Evolutionary conservation across 2,329 filamentous ascomycete species (phyloP).

Genomic region (Byssochlamys sp.): DNA sequence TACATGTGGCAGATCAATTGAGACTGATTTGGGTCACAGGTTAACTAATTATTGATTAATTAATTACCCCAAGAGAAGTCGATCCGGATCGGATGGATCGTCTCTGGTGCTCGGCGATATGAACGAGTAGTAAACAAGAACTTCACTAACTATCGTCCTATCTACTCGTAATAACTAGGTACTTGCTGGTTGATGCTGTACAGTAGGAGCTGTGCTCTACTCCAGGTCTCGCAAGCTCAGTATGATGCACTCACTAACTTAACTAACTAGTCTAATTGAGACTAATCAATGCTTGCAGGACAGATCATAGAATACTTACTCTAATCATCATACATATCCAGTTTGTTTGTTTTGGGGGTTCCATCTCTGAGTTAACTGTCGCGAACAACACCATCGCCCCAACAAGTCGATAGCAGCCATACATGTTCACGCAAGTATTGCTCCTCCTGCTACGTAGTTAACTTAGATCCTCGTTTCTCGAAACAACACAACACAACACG

Average conservation of each 20-base stretch:
- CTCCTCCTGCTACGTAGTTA: too few relatives aligned
- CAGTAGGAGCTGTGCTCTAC: too few relatives aligned
- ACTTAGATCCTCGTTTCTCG: too few relatives aligned
- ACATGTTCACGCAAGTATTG: neutral
- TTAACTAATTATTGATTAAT: neutral
- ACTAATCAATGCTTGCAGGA: neutral
- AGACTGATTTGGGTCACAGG: neutral
- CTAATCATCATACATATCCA: neutral
- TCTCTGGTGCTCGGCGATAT: too few relatives aligned
- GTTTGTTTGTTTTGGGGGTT: neutral
- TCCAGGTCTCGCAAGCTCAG: too few relatives aligned
- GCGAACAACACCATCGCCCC: neutral
- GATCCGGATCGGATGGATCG: neutral
- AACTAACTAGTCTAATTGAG: neutral
- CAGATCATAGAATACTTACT: neutral
- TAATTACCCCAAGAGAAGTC: neutral
- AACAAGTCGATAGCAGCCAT: neutral
- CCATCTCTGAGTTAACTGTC: neutral
- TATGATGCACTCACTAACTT: too few relatives aligned
- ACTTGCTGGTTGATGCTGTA: too few relatives aligned
- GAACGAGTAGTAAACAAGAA: too few relatives aligned
- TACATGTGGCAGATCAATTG: neutral
- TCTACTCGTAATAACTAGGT: too few relatives aligned
- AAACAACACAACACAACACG: too few relatives aligned
- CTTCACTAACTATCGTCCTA: too few relatives aligned